Base-by-base conservation (phyloP, 2,329 filamentous ascomycete species). In the Ascochyta pisi region DNA sequence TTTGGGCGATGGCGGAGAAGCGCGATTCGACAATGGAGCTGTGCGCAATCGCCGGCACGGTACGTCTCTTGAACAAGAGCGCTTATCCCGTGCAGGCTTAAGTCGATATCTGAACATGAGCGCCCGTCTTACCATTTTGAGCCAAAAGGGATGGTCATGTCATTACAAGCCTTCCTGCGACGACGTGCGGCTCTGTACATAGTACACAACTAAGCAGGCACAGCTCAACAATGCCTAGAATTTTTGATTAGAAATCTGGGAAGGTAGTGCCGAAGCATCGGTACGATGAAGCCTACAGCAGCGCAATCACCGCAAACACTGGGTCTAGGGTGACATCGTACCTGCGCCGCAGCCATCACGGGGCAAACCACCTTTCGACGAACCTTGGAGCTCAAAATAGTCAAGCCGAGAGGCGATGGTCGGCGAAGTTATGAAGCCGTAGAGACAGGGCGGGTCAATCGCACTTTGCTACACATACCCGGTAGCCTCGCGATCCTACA, bases 261-360 rank as follows among this genome's bases (percentile, higher is more conserved):
- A 42, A 23, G 29, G 19, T 7, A 9, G 6, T 38, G 12, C 31
- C 24, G 15, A 33, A 12, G 24, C 33, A 33, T 48, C 24, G 38
- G 42, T 10, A 43, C 22, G 38, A 43, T 40, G n/a, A 31, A 39
- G 38, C 46, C 37, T 50, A 49, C 27, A n/a, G 38, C 22, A 22
- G 46, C 35, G 37, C 29, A 47, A 42, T 56, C 31, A 50, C 53
- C 37, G 27, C 22, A 39, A 51, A 47, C 6, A 51, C 37, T 47
- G 31, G 43, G 42, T 44, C 42, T 35, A 39, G 16, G 23, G 19
- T 35, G 19, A 34, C 16, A 29, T 31, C 4, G 38, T 22, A 26
- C 26, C 41, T 50, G 46, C 31, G 53, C 53, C 53, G 29, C 53
- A 56, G 47, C 47, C 53, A 47, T 26, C 31, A 26, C 33, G 37